A percentile compares a stretch with the other conserved stretches of the same genome.
Evolutionary conservation across 192 early-diverging fungal species (phyloP).

Genomic region (Geosiphon pyriformis): DNA sequence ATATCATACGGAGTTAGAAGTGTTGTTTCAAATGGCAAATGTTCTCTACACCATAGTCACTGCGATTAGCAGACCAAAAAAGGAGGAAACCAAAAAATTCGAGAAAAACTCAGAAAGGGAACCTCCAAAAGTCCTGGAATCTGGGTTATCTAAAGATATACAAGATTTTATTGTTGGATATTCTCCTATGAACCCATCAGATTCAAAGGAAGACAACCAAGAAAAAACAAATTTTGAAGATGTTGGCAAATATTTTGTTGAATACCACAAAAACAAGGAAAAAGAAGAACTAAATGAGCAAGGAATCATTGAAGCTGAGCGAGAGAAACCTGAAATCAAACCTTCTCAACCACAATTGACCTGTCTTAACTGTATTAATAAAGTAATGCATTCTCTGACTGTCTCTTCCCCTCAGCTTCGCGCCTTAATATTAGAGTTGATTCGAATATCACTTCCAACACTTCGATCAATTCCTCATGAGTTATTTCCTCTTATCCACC

Average conservation of each 20-base stretch:
- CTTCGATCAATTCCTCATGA: constrained; percentile 34
- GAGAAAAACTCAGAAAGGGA: too few species aligned
- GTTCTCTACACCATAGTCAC: constrained; percentile 23
- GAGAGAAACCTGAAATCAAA: constrained; percentile 9
- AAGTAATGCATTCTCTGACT: constrained; percentile 45
- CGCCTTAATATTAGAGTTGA: constrained; percentile 34
- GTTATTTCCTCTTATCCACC: constrained; percentile 42
- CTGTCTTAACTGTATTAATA: constrained; percentile 41
- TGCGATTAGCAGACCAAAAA: constrained; percentile 5
- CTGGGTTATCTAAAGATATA: constrained; percentile 25
- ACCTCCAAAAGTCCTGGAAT: background rate
- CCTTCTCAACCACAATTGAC: constrained; percentile 38
- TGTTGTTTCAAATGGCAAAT: constrained; percentile 35
- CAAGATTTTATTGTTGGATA: constrained; percentile 18
- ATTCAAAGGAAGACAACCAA: too few species aligned
- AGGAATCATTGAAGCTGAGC: background rate
- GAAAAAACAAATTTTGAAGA: constrained; percentile 32
- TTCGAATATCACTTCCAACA: constrained; percentile 33
- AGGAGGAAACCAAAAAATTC: constrained; percentile 17
- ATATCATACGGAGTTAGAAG: constrained; percentile 41
- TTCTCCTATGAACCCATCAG: background rate
- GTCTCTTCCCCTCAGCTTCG: constrained; percentile 41
- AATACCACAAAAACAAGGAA: constrained; percentile 28
- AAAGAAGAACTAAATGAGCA: constrained; percentile 13
- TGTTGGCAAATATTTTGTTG: constrained; percentile 39